These are phyloP conservation scores for Auriscalpium vulgare DNA, from an alignment of 768 basidiomycete species.

Conservation along the genomic window DNA sequence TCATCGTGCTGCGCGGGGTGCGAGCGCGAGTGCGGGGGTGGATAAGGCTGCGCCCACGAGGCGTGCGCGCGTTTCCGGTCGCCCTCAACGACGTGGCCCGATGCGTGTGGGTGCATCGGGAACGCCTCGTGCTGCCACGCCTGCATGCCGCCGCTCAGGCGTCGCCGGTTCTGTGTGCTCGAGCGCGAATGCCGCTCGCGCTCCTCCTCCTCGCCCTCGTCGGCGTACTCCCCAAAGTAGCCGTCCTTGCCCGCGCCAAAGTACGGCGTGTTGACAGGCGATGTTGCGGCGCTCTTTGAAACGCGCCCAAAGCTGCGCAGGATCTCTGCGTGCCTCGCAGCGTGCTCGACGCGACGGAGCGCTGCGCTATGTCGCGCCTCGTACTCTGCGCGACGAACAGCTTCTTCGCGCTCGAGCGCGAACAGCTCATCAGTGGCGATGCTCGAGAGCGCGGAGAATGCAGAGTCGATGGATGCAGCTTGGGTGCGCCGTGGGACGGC, in stretches of 20 bases:
- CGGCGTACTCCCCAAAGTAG: neutral
- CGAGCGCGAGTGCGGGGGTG: neutral
- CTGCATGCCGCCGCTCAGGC: neutral
- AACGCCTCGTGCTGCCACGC: constrained; percentile 15
- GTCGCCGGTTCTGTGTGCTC: neutral
- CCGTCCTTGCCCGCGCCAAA: neutral
- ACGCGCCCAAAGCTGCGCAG: constrained; percentile 25
- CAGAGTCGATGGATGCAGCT: constrained; percentile 20
- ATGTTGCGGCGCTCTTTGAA: constrained; percentile 12
- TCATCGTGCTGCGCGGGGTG: constrained; percentile 37
- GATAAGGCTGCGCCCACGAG: constrained; percentile 13
- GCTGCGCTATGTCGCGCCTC: constrained; percentile 43
- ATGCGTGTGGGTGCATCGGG: constrained; percentile 21
- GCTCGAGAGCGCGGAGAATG: constrained; percentile 56
- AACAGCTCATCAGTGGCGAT: constrained; percentile 86
- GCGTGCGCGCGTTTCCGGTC: constrained; percentile 18
- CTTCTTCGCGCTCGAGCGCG: constrained; percentile 80
- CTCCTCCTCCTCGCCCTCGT: neutral
- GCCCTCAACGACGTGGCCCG: constrained; percentile 23
- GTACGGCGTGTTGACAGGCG: constrained; percentile 11
- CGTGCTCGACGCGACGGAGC: constrained; percentile 24
- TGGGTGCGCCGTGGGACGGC: constrained; percentile 9
- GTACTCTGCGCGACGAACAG: constrained; percentile 55
- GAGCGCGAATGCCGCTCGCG: neutral
- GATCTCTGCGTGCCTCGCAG: constrained; percentile 38